Conservation (phyloP, 1,284 basidiomycete genomes). For the Ganoderma sinense region DNA sequence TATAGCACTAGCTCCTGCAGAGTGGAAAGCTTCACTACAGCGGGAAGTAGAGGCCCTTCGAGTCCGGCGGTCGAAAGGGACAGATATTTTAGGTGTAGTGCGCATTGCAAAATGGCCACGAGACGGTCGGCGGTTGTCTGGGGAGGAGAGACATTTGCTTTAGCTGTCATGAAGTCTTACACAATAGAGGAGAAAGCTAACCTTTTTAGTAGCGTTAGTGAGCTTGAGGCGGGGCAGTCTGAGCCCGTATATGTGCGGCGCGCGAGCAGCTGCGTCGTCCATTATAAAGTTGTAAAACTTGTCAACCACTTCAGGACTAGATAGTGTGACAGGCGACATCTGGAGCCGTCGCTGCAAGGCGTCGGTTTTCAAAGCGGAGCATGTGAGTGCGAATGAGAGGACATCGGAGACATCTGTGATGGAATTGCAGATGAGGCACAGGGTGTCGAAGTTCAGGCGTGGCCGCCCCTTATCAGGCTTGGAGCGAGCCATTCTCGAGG, state of each 20-base stretch:
- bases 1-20: not conserved
- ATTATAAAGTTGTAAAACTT: not conserved
- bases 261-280: not conserved
- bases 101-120: not conserved
- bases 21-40: not conserved
- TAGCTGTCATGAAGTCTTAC: too few species aligned
- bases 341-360: not conserved
- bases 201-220: too few species aligned
- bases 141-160: too few species aligned
- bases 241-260: not conserved
- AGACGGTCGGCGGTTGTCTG: too few species aligned
- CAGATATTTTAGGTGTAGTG: not conserved
- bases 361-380: not conserved
- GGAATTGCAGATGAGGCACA: not conserved
- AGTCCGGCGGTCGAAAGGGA: not conserved
- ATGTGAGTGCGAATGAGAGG: not conserved
- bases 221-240: too few species aligned
- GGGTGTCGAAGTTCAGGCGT: not conserved
- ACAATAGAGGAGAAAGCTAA: too few species aligned
- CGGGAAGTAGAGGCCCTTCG: not conserved
- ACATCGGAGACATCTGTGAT: not conserved
- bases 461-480: too few species aligned
- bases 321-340: constrained; percentile 1
- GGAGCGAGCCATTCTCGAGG: too few species aligned
- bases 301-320: not conserved